Evolutionary conservation across 83 land plant species (phyloP).

Genomic region (Picea abies): DNA sequence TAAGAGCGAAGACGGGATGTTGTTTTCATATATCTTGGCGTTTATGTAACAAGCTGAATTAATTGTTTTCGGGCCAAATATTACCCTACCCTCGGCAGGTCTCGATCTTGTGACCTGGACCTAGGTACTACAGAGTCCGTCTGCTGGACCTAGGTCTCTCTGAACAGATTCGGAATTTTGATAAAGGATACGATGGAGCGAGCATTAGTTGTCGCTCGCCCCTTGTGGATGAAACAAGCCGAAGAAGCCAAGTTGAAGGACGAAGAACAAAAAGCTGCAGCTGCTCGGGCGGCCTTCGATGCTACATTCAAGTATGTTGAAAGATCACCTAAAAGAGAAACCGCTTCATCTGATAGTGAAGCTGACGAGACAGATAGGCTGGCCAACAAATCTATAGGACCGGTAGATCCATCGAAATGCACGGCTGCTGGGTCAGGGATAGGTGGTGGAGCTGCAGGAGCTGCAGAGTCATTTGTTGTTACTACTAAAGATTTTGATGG

Average conservation of each 20-base stretch:
- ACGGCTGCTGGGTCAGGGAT: slow-evolving; percentile 94
- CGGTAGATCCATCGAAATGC: slow-evolving; percentile 92
- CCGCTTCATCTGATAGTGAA: slow-evolving; percentile 60
- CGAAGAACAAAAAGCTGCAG: slow-evolving; percentile 93
- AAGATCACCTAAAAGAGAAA: slow-evolving; percentile 21
- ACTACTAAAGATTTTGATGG: slow-evolving; percentile 86
- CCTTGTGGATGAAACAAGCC: slow-evolving; percentile 97
- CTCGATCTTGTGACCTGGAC: too few species aligned
- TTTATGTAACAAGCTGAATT: too few species aligned
- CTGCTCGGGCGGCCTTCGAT: slow-evolving; percentile 94
- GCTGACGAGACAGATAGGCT: slow-evolving; percentile 43
- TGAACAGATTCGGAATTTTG: too few species aligned
- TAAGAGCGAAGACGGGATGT: too few species aligned
- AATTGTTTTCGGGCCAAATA: too few species aligned
- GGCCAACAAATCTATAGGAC: slow-evolving; percentile 73
- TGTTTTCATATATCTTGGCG: too few species aligned
- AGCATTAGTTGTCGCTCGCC: slow-evolving; percentile 45
- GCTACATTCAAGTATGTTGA: slow-evolving; percentile 86
- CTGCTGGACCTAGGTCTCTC: too few species aligned
- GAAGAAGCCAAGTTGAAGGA: slow-evolving; percentile 95
- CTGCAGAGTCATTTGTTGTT: slow-evolving; percentile 72
- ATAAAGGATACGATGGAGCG: slow-evolving; percentile 53
- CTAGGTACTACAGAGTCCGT: too few species aligned
- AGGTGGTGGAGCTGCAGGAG: slow-evolving; percentile 89
- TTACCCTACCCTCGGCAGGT: too few species aligned